Evolutionary conservation across 2,329 filamentous ascomycete genomes (phyloP).

Genomic region (Hortaea sp.): DNA sequence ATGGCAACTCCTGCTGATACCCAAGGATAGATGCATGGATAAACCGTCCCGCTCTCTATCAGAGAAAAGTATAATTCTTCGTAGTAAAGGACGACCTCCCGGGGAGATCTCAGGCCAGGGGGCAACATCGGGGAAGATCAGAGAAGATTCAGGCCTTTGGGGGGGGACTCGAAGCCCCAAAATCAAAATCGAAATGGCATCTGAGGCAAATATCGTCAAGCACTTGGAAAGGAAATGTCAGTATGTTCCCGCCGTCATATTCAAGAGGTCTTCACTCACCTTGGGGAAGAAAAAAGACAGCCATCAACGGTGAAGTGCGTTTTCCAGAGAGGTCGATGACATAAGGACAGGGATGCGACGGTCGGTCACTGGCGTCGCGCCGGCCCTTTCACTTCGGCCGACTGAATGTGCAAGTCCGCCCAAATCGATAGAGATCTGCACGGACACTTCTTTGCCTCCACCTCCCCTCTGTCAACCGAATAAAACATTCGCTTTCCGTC

Average conservation of each 20-base stretch:
- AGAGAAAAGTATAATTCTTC: constrained; percentile 30
- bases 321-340: too few relatives aligned
- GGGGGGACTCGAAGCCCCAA: too few relatives aligned
- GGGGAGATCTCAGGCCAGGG: constrained; percentile 15
- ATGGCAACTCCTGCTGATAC: constrained; percentile 28
- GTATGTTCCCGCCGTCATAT: too few relatives aligned
- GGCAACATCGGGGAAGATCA: constrained; percentile 13
- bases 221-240: too few relatives aligned
- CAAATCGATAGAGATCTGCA: background rate
- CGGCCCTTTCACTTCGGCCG: background rate
- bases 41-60: constrained; percentile 29
- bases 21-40: constrained; percentile 37
- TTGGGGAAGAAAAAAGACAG: background rate
- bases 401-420: background rate
- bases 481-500: background rate
- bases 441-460: background rate
- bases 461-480: background rate
- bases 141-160: too few relatives aligned
- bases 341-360: too few relatives aligned
- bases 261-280: background rate
- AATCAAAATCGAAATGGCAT: too few relatives aligned
- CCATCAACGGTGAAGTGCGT: too few relatives aligned
- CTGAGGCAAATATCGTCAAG: too few relatives aligned
- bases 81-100: constrained; percentile 24
- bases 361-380: background rate